Conservation (phyloP, 2,329 filamentous ascomycete genomes). For the Phialocephala sp. region DNA sequence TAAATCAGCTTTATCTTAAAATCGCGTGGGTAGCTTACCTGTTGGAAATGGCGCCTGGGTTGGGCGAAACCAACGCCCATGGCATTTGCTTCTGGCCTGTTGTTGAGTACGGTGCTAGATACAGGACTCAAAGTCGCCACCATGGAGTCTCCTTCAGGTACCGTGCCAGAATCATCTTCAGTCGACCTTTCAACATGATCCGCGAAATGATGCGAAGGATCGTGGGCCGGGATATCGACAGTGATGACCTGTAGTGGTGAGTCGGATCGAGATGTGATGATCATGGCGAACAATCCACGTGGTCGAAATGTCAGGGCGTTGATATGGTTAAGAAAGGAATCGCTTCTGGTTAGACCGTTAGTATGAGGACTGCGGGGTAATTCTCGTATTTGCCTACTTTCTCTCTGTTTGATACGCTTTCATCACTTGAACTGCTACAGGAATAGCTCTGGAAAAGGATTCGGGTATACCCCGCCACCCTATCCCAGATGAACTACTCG, state of each 20-base stretch:
- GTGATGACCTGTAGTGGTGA: slow-evolving; percentile 8
- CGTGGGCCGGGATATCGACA: neutral
- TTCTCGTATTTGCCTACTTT: slow-evolving; percentile 1
- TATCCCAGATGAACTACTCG: slow-evolving; percentile 46
- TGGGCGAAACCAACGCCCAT: neutral
- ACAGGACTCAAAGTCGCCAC: neutral
- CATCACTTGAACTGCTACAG: slow-evolving; percentile 47
- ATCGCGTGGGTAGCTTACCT: neutral
- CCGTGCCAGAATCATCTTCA: neutral
- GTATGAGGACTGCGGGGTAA: neutral
- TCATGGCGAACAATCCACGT: slow-evolving; percentile 56
- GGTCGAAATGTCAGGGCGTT: slow-evolving; percentile 62
- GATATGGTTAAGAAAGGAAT: slow-evolving; percentile 58
- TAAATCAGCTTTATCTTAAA: neutral
- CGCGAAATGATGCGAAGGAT: neutral
- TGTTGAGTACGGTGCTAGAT: neutral
- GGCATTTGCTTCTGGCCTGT: neutral
- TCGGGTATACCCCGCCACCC: slow-evolving; percentile 47
- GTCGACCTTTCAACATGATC: neutral
- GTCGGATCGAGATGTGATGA: slow-evolving; percentile 57
- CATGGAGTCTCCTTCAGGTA: neutral
- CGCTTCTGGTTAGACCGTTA: slow-evolving; percentile 37
- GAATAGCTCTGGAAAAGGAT: slow-evolving; percentile 49
- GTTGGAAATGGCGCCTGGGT: neutral
- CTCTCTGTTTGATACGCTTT: slow-evolving; percentile 39